Evolutionary conservation across 345 rosid genomes (phyloP).

Genomic region (Camelina sativa): DNA sequence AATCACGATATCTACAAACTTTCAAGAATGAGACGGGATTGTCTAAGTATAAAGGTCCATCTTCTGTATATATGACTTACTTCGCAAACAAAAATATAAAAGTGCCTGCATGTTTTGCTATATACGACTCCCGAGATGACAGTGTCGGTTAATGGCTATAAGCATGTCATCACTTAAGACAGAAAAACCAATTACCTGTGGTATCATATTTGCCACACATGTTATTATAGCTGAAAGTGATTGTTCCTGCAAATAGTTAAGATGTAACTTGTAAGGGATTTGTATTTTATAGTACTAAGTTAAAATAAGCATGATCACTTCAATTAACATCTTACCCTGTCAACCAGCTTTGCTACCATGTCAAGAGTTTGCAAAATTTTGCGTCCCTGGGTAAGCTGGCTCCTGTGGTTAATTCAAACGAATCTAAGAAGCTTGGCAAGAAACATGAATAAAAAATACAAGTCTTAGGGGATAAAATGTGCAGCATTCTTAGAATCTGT

Average conservation of each 20-base stretch:
- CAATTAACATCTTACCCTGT: conserved; percentile 57
- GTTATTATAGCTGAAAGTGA: conserved; percentile 88
- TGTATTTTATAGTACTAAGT: neutral
- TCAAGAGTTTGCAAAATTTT: conserved; percentile 79
- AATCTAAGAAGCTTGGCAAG: conserved; percentile 22
- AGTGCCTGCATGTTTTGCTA: conserved; percentile 1
- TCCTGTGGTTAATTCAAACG: conserved; percentile 51
- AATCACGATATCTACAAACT: conserved; percentile 12
- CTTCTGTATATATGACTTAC: conserved; percentile 9
- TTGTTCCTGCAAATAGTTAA: conserved; percentile 64
- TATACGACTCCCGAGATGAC: conserved; percentile 22
- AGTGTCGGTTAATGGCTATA: conserved; percentile 23
- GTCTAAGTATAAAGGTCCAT: conserved; percentile 22
- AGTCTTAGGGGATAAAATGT: neutral
- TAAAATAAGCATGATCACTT: neutral
- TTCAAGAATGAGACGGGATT: conserved; percentile 14
- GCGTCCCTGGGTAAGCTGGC: conserved; percentile 86
- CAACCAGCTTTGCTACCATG: conserved; percentile 80
- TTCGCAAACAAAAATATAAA: neutral
- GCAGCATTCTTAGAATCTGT: conserved; percentile 19
- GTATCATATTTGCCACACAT: conserved; percentile 85
- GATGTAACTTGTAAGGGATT: conserved; percentile 17
- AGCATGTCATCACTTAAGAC: conserved; percentile 16
- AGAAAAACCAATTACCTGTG: conserved; percentile 61
- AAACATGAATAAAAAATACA: conserved; percentile 3